phyloP scores from a whole-genome alignment of 257 asterid species.

The Gardenia jasminoides region DNA sequence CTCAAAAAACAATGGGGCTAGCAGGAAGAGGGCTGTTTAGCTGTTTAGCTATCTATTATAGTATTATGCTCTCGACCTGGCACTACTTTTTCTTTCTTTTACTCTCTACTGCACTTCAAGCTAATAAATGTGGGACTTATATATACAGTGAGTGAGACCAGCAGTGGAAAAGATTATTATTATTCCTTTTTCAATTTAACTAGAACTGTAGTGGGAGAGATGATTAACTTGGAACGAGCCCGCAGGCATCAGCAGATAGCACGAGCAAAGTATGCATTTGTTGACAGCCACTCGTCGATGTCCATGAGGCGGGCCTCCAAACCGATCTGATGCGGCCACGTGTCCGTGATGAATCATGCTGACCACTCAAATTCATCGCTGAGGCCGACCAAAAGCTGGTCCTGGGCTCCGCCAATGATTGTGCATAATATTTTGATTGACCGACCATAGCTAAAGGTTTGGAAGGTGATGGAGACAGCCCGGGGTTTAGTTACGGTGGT shows the following conservation, averaged over 20 bases:
- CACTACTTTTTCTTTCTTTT: background rate
- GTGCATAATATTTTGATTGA: slow-evolving; percentile 19
- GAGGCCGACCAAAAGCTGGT: slow-evolving; percentile 50
- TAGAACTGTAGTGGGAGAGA: background rate
- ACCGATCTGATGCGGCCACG: slow-evolving; percentile 31
- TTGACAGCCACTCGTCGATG: slow-evolving; percentile 21
- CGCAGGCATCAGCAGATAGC: background rate
- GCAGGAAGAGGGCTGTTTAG: background rate
- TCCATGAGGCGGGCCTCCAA: slow-evolving; percentile 46
- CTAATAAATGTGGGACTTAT: slow-evolving; percentile 7
- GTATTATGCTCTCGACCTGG: background rate
- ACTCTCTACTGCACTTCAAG: slow-evolving; percentile 5
- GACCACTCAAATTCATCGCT: background rate
- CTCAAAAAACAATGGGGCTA: background rate
- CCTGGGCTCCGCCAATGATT: slow-evolving; percentile 41
- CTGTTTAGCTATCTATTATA: background rate
- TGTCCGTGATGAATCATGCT: slow-evolving; percentile 20
- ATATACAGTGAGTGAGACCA: slow-evolving; percentile 1
- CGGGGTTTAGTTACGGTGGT: background rate
- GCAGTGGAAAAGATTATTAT: background rate
- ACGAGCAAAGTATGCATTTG: background rate
- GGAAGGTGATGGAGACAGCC: background rate
- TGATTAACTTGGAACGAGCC: background rate
- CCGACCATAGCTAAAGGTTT: slow-evolving; percentile 40
- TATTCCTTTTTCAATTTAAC: background rate